phyloP scores from a whole-genome alignment of 2,329 filamentous ascomycete genomes.

The Cytospora paraplurivora region DNA sequence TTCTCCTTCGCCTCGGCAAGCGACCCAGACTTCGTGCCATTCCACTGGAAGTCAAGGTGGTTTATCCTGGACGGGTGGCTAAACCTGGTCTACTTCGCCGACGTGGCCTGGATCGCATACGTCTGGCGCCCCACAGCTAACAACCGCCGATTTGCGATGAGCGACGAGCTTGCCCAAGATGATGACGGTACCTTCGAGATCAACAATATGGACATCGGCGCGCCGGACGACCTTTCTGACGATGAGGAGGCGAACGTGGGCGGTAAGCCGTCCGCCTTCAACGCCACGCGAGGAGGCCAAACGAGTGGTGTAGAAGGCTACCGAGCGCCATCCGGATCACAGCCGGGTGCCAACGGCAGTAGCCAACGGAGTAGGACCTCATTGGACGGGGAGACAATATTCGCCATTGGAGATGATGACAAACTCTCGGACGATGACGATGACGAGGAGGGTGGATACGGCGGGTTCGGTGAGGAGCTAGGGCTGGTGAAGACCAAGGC shows the following conservation, averaged over 20 bases:
- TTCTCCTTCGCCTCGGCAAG: conserved; percentile 87
- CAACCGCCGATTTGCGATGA: conserved; percentile 97
- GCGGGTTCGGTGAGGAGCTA: conserved; percentile 55
- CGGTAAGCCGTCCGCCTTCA: conserved; percentile 35
- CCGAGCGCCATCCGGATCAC: conserved; percentile 23
- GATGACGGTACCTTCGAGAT: conserved; percentile 96
- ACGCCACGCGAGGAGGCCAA: conserved; percentile 25
- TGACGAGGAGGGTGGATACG: conserved; percentile 32
- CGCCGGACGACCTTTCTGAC: conserved; percentile 64
- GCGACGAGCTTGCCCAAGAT: conserved; percentile 90
- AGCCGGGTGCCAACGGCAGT: conserved; percentile 19
- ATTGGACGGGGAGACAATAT: conserved; percentile 89
- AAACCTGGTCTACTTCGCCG: conserved; percentile 92
- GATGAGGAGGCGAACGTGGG: conserved; percentile 59
- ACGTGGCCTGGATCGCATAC: conserved; percentile 91
- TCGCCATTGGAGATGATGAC: conserved; percentile 88
- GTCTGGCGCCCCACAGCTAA: conserved; percentile 96
- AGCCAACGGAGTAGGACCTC: conserved; percentile 49
- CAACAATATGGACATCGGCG: conserved; percentile 87
- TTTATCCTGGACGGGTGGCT: conserved; percentile 97
- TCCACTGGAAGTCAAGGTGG: conserved; percentile 97
- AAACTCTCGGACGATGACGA: conserved; percentile 76
- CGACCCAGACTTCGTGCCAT: conserved; percentile 88
- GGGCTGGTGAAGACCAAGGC: conserved; percentile 54
- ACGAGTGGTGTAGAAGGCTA: conserved; percentile 26